phyloP scores from a whole-genome alignment of 1,139 yeast species.

The Pichia cactophila region DNA sequence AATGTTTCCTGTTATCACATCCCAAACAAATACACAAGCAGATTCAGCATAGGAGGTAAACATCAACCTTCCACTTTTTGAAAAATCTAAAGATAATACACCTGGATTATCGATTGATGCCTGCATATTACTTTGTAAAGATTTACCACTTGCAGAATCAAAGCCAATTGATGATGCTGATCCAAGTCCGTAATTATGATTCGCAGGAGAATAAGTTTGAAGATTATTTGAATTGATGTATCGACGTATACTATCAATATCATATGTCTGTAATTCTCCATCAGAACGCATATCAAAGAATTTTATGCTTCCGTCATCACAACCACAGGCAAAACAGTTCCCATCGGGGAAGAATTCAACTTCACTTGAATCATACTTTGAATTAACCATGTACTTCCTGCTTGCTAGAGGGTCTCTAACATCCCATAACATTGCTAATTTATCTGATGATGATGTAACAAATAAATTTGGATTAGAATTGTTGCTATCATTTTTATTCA shows the following conservation, averaged over 20 bases:
- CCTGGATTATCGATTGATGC: slow-evolving; percentile 51
- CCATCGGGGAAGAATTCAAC: slow-evolving; percentile 68
- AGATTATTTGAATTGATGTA: slow-evolving; percentile 9
- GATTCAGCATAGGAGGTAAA: slow-evolving; percentile 72
- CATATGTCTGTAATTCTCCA: slow-evolving; percentile 54
- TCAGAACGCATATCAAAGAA: slow-evolving; percentile 74
- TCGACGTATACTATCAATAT: slow-evolving; percentile 25
- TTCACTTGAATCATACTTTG: slow-evolving; percentile 55
- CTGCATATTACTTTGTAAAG: slow-evolving; percentile 20
- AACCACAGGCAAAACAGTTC: slow-evolving; percentile 56
- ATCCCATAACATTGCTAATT: slow-evolving; percentile 70
- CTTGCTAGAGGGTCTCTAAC: slow-evolving; percentile 44
- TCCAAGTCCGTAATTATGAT: slow-evolving; percentile 1
- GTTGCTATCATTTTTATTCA: slow-evolving; percentile 18
- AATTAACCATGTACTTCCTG: slow-evolving; percentile 55
- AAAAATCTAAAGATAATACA: slow-evolving; percentile 64
- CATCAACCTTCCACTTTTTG: slow-evolving; percentile 67
- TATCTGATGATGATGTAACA: slow-evolving; percentile 72
- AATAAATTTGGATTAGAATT: slow-evolving; percentile 32
- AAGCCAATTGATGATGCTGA: slow-evolving; percentile 1
- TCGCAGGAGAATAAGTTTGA: slow-evolving; percentile 9
- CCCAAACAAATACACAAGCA: slow-evolving; percentile 69
- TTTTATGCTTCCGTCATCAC: slow-evolving; percentile 73
- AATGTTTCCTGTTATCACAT: slow-evolving; percentile 55
- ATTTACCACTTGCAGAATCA: slow-evolving; percentile 11